phyloP scores from a whole-genome alignment of 805 yeast species.

The Blastobotrys attinorum region DNA sequence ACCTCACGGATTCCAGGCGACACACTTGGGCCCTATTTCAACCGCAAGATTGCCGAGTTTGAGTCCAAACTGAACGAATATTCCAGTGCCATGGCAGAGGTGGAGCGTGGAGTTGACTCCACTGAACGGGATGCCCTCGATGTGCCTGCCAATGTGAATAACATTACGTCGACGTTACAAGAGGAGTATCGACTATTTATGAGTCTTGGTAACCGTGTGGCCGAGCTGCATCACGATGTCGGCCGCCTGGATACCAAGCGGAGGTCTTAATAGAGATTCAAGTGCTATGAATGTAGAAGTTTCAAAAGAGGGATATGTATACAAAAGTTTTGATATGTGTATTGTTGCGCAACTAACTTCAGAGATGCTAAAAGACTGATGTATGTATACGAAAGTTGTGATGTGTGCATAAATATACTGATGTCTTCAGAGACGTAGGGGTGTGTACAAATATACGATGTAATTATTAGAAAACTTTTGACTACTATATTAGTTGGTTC shows the following conservation, averaged over 20 bases:
- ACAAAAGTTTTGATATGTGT: too few relatives aligned
- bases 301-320: too few relatives aligned
- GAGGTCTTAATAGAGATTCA: neutral
- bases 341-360: too few relatives aligned
- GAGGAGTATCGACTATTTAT: slow-evolving; percentile 61
- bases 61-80: slow-evolving; percentile 33
- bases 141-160: slow-evolving; percentile 14
- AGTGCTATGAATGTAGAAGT: too few relatives aligned
- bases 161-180: slow-evolving; percentile 28
- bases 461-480: too few relatives aligned
- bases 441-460: too few relatives aligned
- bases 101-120: slow-evolving; percentile 27
- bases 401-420: too few relatives aligned
- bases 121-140: slow-evolving; percentile 21
- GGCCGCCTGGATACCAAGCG: slow-evolving; percentile 17
- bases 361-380: neutral
- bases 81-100: slow-evolving; percentile 26
- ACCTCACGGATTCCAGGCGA: slow-evolving; percentile 23
- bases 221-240: slow-evolving; percentile 55
- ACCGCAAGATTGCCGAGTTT: slow-evolving; percentile 37
- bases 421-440: too few relatives aligned
- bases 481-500: too few relatives aligned
- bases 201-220: slow-evolving; percentile 65
- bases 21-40: slow-evolving; percentile 44
- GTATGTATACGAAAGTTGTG: neutral